A percentile compares a stretch with the other conserved stretches of the same genome.
Conservation (phyloP, 129 eudicot species). For the Flaveria linearis region DNA sequence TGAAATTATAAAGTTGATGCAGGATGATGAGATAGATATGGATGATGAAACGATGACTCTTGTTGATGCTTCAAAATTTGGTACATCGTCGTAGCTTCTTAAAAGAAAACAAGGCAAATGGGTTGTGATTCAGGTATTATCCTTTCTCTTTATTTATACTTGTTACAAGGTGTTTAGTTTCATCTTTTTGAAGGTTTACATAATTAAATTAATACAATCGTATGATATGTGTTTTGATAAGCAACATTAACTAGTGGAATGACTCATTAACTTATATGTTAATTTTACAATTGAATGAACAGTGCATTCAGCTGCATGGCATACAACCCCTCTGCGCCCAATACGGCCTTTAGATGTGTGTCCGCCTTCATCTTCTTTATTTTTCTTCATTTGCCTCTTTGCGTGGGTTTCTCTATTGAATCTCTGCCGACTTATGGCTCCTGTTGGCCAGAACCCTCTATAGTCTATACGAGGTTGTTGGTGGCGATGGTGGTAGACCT, state of each 20-base stretch:
- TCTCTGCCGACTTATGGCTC: too few relatives aligned
- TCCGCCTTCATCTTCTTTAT: too few relatives aligned
- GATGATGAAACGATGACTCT: constrained; percentile 43
- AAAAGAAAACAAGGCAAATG: constrained; percentile 5
- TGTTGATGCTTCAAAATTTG: constrained; percentile 23
- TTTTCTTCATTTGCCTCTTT: too few relatives aligned
- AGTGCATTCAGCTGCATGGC: too few relatives aligned
- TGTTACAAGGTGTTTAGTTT: not conserved
- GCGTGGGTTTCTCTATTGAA: too few relatives aligned
- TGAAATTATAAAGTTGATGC: constrained; percentile 46
- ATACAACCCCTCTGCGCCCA: too few relatives aligned
- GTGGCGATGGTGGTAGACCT: too few relatives aligned
- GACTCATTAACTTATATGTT: not conserved
- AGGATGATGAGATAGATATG: constrained; percentile 47
- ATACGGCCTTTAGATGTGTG: too few relatives aligned
- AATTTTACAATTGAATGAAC: too few relatives aligned
- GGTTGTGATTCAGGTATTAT: not conserved
- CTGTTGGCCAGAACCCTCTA: too few relatives aligned
- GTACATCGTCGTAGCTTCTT: not conserved
- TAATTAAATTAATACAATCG: not conserved
- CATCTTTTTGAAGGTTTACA: not conserved
- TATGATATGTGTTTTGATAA: not conserved
- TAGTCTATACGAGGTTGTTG: too few relatives aligned
- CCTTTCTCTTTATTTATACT: not conserved
- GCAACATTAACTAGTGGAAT: not conserved